Evolutionary conservation across 768 basidiomycete genomes (phyloP).

Genomic region (Collybia nuda): DNA sequence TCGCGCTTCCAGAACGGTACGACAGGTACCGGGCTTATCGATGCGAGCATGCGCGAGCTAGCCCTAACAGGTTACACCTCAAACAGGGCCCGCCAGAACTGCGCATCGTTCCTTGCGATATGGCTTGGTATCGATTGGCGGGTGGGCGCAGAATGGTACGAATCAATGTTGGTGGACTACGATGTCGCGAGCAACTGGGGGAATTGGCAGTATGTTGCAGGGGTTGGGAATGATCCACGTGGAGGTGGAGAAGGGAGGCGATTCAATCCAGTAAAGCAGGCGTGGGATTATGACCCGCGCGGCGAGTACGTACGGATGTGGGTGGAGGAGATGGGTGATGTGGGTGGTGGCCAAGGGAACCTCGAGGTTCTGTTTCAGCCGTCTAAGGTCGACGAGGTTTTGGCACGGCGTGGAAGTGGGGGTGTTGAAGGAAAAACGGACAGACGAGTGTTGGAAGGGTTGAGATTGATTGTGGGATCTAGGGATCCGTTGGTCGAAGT

Average conservation of each 20-base stretch:
- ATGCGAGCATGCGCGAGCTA: background rate
- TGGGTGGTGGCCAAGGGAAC: background rate
- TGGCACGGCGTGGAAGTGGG: background rate
- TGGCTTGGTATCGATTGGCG: slow-evolving; percentile 3
- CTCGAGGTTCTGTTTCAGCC: background rate
- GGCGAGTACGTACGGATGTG: background rate
- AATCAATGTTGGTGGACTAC: slow-evolving; percentile 5
- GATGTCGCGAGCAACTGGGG: slow-evolving; percentile 5
- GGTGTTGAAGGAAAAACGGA: too few relatives aligned
- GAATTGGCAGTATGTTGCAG: slow-evolving; percentile 4
- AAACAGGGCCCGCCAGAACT: slow-evolving; percentile 3
- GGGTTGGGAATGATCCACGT: slow-evolving; percentile 6
- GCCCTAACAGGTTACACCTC: slow-evolving; percentile 1
- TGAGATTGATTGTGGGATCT: too few relatives aligned
- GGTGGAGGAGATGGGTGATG: background rate
- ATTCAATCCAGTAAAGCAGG: background rate
- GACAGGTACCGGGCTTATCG: background rate
- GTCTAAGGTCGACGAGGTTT: background rate
- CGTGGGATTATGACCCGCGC: background rate
- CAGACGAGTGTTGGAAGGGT: too few relatives aligned
- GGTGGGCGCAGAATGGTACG: slow-evolving; percentile 4
- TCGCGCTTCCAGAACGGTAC: background rate
- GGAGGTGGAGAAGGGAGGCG: background rate
- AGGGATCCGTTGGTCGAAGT: too few relatives aligned
- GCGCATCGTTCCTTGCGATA: slow-evolving; percentile 4